Evolutionary conservation across 106 monocot genomes (phyloP).

Genomic region (Dendrobium chrysotoxum): DNA sequence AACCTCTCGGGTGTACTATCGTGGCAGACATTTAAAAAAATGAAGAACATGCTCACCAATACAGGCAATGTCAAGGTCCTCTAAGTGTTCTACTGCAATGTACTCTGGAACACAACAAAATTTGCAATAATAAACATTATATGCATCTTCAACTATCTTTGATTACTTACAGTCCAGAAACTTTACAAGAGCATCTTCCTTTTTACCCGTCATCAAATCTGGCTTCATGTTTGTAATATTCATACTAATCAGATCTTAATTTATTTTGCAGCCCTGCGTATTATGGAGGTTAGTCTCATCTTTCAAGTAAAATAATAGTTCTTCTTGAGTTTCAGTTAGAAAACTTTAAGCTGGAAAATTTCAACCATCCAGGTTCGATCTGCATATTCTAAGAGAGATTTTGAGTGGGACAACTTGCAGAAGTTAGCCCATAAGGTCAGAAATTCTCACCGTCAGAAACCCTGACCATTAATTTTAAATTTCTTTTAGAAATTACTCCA

Average conservation of each 20-base stretch:
- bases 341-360: not conserved
- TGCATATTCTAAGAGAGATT: constrained; percentile 80
- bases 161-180: not conserved
- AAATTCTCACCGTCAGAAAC: constrained; percentile 14
- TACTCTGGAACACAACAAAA: too few relatives aligned
- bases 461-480: not conserved
- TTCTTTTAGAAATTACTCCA: not conserved
- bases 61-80: too few relatives aligned
- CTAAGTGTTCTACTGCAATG: too few relatives aligned
- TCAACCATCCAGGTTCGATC: constrained; percentile 65
- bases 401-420: constrained; percentile 90
- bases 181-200: too few relatives aligned
- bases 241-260: not conserved
- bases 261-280: constrained; percentile 58
- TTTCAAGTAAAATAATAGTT: not conserved
- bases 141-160: not conserved
- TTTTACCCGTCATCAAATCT: not conserved
- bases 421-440: constrained; percentile 74
- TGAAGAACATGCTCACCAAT: too few relatives aligned
- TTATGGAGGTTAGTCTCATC: constrained; percentile 56
- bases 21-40: too few relatives aligned
- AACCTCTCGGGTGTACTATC: too few relatives aligned
- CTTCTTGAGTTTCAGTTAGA: not conserved
- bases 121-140: too few relatives aligned
- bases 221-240: not conserved